Evolutionary conservation across 345 rosid genomes (phyloP).

Genomic region (Eucalyptus pumila): DNA sequence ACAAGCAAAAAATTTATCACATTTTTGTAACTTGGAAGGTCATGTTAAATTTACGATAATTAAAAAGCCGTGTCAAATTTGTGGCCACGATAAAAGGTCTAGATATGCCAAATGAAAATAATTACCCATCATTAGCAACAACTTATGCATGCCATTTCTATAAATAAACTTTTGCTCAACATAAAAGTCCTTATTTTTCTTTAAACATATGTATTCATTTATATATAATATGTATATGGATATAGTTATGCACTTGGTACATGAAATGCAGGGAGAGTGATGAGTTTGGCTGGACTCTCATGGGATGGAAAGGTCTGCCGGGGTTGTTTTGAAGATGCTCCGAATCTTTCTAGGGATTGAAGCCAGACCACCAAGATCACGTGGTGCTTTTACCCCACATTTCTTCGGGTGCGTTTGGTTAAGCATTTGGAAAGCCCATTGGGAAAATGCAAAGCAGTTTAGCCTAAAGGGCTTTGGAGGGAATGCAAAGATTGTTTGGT

Average conservation of each 20-base stretch:
- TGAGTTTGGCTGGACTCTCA: neutral
- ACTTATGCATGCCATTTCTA: neutral
- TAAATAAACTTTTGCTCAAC: neutral
- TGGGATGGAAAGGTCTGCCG: neutral
- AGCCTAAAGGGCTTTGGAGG: no score
- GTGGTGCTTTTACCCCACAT: neutral
- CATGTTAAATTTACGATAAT: neutral
- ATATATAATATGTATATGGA: neutral
- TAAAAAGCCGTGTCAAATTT: neutral
- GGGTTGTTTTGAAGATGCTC: conserved; percentile 7
- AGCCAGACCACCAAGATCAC: conserved; percentile 19
- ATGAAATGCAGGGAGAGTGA: neutral
- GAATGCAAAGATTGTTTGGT: no score
- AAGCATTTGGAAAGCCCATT: no score
- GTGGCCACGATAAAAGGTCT: neutral
- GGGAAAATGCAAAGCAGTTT: no score
- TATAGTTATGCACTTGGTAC: neutral
- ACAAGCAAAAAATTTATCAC: neutral
- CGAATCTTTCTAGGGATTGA: conserved; percentile 44
- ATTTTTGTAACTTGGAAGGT: neutral
- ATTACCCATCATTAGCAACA: neutral
- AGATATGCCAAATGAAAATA: neutral
- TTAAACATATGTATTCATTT: neutral
- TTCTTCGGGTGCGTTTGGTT: no score
- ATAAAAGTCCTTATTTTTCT: neutral